Conservation (phyloP, 805 yeast species). For the Saccharomycopsis oosterbeekiorum region DNA sequence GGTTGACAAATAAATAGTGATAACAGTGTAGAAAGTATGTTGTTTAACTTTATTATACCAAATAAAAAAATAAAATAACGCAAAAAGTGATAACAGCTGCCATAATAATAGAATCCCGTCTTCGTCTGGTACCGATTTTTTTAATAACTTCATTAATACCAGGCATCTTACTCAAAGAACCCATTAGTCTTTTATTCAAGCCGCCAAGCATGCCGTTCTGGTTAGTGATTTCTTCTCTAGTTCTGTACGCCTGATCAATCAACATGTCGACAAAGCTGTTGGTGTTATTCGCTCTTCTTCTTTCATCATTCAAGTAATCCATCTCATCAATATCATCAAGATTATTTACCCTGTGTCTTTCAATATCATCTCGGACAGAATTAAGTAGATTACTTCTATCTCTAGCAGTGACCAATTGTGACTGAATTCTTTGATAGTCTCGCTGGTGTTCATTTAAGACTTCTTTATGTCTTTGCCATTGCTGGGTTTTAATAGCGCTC, state of each 20-base stretch:
- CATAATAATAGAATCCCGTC: constrained; percentile 78
- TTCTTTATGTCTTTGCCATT: constrained; percentile 74
- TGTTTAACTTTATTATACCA: not conserved
- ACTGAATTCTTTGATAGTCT: constrained; percentile 50
- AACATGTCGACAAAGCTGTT: constrained; percentile 70
- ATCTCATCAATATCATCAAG: constrained; percentile 35
- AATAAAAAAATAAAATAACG: constrained; percentile 51
- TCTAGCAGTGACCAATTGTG: constrained; percentile 60
- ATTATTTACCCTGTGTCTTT: constrained; percentile 44
- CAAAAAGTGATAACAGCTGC: constrained; percentile 66
- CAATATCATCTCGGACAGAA: constrained; percentile 72
- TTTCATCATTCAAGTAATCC: constrained; percentile 71
- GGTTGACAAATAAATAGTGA: not conserved
- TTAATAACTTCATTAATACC: constrained; percentile 69
- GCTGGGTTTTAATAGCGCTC: constrained; percentile 69
- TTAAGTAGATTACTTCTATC: constrained; percentile 64
- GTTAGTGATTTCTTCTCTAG: constrained; percentile 71
- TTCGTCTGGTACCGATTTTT: constrained; percentile 79
- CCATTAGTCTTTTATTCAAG: constrained; percentile 55
- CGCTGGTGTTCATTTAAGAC: constrained; percentile 57
- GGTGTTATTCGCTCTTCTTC: constrained; percentile 60
- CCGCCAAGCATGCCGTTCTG: constrained; percentile 58
- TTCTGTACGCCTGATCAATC: constrained; percentile 76
- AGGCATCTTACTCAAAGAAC: constrained; percentile 61
- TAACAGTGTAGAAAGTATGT: not conserved